Evolutionary conservation across 345 rosid species (phyloP).

Genomic region (Rhizophora apiculata): DNA sequence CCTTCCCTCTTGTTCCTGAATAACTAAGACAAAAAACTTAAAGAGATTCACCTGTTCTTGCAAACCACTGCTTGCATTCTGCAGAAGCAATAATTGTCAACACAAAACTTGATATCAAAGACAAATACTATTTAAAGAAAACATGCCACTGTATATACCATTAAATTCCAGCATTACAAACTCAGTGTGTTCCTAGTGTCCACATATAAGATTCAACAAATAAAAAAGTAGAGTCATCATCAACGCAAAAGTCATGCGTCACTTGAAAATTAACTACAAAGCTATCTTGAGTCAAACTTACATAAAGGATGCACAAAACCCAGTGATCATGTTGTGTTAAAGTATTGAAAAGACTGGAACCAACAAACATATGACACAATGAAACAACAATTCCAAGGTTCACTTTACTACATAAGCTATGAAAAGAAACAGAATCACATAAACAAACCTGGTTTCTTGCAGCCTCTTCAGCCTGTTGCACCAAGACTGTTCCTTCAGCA

Average conservation of each 20-base stretch:
- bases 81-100: constrained; percentile 20
- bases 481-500: constrained; percentile 75
- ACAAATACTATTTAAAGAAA: too few relatives aligned
- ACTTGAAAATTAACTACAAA: too few relatives aligned
- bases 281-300: too few relatives aligned
- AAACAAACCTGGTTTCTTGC: constrained; percentile 63
- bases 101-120: background rate
- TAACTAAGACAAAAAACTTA: background rate
- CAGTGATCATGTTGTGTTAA: too few relatives aligned
- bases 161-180: too few relatives aligned
- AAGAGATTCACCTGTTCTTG: constrained; percentile 72
- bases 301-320: too few relatives aligned
- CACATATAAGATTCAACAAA: too few relatives aligned
- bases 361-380: background rate
- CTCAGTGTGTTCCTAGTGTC: too few relatives aligned
- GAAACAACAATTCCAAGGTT: background rate
- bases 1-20: background rate
- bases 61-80: constrained; percentile 59
- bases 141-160: too few relatives aligned
- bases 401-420: background rate
- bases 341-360: background rate
- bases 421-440: background rate
- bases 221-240: too few relatives aligned
- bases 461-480: constrained; percentile 93
- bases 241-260: too few relatives aligned